Percentiles rank a stretch among this genome's conserved stretches.
phyloP scores from a whole-genome alignment of 257 asterid species.

The Solanum clarkiae region DNA sequence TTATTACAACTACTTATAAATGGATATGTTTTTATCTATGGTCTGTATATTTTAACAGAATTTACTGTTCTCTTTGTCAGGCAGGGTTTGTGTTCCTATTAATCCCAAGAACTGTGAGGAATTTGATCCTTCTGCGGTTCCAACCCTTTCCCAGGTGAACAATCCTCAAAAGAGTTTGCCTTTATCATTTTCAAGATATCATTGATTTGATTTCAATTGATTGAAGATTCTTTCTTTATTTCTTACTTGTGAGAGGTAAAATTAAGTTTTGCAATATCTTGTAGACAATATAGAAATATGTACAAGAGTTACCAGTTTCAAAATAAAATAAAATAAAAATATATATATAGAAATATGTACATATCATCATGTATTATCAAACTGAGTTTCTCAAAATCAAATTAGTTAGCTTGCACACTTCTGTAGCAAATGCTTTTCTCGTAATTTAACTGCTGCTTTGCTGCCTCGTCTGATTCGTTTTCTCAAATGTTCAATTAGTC shows the following conservation, averaged over 20 bases:
- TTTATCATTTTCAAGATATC: background rate
- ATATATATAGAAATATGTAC: background rate
- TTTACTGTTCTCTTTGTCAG: constrained; percentile 14
- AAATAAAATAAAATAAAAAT: too few relatives aligned
- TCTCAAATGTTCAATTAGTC: background rate
- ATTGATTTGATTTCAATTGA: background rate
- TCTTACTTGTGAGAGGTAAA: background rate
- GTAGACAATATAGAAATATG: background rate
- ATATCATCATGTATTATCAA: background rate
- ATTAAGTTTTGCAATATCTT: background rate
- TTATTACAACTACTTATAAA: background rate
- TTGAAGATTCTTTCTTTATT: background rate
- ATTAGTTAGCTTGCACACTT: background rate
- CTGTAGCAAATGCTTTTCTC: background rate
- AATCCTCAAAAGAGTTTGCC: background rate
- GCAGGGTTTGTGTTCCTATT: constrained; percentile 87
- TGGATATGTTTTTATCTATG: background rate
- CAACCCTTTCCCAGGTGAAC: constrained; percentile 71
- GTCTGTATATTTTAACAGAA: background rate
- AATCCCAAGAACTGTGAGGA: constrained; percentile 75
- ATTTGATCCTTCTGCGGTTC: constrained; percentile 73
- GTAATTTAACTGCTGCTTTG: background rate
- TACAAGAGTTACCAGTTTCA: background rate
- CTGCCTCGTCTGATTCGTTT: background rate
- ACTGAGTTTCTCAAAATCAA: background rate